Evolutionary conservation across 257 asterid species (phyloP), one percentile per base, ranked within the genome.

Genomic region (Solanum megistacrolobum): DNA sequence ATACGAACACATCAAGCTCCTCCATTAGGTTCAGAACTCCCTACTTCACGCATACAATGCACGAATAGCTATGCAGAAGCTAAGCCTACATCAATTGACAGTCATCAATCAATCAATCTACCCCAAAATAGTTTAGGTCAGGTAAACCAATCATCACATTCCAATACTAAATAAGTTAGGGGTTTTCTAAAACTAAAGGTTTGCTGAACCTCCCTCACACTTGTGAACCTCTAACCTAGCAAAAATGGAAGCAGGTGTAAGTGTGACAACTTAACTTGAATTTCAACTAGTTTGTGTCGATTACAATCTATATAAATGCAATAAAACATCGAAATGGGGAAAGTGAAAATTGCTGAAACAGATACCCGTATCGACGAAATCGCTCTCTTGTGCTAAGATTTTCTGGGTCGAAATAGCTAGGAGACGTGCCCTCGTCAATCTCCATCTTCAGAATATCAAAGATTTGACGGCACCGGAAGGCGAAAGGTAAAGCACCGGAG

Each of bases 341-440:
- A 69, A 86, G 7, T 66, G 16, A 21, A 36, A 86, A 71, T 9
- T 39, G 52, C 23, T 5, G 83, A 52, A 86, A 72, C 12, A 5
- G 75, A 20, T 94, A 96, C 98, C 99, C 95, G 92, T 94, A 97
- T 90, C 99, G 95, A 78, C 99, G 98, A 88, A 91, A 97, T 16
- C 95, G 95, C 94, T 96, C 98, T 86, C 99, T 91, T 62, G 89
- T 92, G 88, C 93, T 93, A 88, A 94, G 91, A 92, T 96, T 94
- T 87, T 95, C 93, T 2, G 99, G 99, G 91, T 96, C 94, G 55
- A 90, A 91, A 88, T 92, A 89, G 91, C 92, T 92, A 27, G 96
- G 96, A 86, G 99, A 91, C 38, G 89, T 88, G 73, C 93, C 98
- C 95, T 92, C 94, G 36, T 96, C 98, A 74, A 91, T 90, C 34